These are phyloP conservation scores for Cyclotella cryptica DNA, from an alignment of 108 stramenopile genomes.

Conservation along the genomic window DNA sequence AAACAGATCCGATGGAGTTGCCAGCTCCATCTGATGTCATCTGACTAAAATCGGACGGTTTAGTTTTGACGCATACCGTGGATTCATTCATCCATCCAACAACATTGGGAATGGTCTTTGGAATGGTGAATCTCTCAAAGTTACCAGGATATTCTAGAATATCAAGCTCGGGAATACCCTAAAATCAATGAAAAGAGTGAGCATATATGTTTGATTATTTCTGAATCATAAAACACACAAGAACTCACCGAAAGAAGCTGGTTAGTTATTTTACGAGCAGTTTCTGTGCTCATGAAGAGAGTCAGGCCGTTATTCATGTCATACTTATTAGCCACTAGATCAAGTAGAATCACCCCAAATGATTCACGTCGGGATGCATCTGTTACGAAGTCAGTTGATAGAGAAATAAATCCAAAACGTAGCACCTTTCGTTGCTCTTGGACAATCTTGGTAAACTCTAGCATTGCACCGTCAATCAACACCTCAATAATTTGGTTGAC, in stretches of 20 bases:
- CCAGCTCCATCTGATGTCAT: too few relatives aligned
- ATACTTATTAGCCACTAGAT: slow-evolving; percentile 5
- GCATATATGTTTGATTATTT: background rate
- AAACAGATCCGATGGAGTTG: too few relatives aligned
- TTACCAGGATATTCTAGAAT: slow-evolving; percentile 11
- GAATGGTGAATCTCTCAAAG: too few relatives aligned
- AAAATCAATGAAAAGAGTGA: background rate
- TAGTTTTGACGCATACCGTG: too few relatives aligned
- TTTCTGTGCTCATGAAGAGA: slow-evolving; percentile 19
- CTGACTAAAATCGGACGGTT: too few relatives aligned
- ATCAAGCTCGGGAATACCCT: slow-evolving; percentile 1
- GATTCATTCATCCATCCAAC: too few relatives aligned
- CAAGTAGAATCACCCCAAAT: slow-evolving; percentile 2
- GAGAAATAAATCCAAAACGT: background rate
- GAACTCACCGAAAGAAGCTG: slow-evolving; percentile 9
- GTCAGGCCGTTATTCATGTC: background rate
- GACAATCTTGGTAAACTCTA: slow-evolving; percentile 1
- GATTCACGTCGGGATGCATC: slow-evolving; percentile 5
- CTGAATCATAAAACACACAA: background rate
- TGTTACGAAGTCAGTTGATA: slow-evolving; percentile 10
- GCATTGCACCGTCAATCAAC: slow-evolving; percentile 1
- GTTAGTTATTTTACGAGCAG: slow-evolving; percentile 1
- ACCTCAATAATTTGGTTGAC: slow-evolving; percentile 6
- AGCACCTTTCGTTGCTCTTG: background rate
- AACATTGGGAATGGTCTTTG: too few relatives aligned